Evolutionary conservation across 768 basidiomycete genomes (phyloP).

Genomic region (Sistotremastrum niveocremeum): DNA sequence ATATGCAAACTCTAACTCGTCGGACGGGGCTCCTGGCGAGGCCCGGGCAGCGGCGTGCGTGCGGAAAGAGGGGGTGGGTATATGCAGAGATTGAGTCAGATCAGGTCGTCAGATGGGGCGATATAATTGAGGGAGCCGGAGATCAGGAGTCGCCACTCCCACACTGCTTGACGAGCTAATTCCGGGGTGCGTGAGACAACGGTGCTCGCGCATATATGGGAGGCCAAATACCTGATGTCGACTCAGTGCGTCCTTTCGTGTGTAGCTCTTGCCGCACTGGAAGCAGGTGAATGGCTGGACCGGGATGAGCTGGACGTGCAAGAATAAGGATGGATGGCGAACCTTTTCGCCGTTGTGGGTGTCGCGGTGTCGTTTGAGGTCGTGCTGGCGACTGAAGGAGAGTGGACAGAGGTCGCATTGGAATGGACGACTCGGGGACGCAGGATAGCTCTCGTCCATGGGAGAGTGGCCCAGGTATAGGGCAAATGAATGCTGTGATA

Average conservation of each 20-base stretch:
- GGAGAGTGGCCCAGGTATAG: no score
- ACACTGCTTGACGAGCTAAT: constrained; percentile 64
- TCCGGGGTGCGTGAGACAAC: constrained; percentile 7
- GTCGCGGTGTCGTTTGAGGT: constrained; percentile 72
- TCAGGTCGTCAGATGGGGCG: background rate
- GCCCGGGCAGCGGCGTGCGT: background rate
- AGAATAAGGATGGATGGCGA: background rate
- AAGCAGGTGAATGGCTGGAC: constrained; percentile 57
- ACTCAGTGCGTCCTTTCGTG: constrained; percentile 76
- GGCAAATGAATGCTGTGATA: no score
- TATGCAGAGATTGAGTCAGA: no score
- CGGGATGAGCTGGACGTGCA: constrained; percentile 1
- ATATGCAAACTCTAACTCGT: background rate
- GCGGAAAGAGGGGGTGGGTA: no score
- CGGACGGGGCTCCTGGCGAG: background rate
- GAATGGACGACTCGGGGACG: constrained; percentile 49
- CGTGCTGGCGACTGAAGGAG: constrained; percentile 79
- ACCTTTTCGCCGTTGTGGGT: constrained; percentile 71
- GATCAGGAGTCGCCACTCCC: constrained; percentile 45
- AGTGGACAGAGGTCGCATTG: constrained; percentile 61
- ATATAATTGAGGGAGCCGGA: background rate
- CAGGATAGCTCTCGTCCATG: constrained; percentile 23
- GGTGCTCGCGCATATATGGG: constrained; percentile 1
- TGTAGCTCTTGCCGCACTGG: constrained; percentile 78
- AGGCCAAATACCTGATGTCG: constrained; percentile 51